phyloP scores from a whole-genome alignment of 2,329 filamentous ascomycete species.

The Pseudonectria foliicola region DNA sequence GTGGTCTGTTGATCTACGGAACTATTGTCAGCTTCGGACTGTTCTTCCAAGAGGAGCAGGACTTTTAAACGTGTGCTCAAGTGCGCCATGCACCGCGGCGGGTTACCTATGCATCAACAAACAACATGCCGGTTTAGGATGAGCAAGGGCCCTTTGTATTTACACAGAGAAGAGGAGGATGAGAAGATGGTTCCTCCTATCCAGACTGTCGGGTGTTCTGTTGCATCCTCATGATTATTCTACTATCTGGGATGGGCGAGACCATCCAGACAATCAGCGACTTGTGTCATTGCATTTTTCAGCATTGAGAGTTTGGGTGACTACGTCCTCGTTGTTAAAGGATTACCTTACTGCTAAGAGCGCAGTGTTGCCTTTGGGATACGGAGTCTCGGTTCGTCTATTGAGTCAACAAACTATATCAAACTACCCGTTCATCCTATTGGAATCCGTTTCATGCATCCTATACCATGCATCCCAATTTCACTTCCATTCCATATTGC shows the following conservation, averaged over 20 bases:
- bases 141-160: conserved; percentile 2
- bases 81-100: too few relatives aligned
- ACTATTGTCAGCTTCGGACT: conserved; percentile 97
- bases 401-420: too few relatives aligned
- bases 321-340: conserved; percentile 4
- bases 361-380: too few relatives aligned
- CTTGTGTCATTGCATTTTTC: conserved; percentile 7
- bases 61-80: conserved; percentile 56
- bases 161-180: conserved; percentile 7
- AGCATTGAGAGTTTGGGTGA: conserved; percentile 1
- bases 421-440: too few relatives aligned
- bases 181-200: not conserved
- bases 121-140: too few relatives aligned
- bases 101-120: too few relatives aligned
- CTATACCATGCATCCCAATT: not conserved
- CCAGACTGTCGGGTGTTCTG: too few relatives aligned
- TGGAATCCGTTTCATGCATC: too few relatives aligned
- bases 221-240: conserved; percentile 4
- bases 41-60: conserved; percentile 97
- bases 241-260: conserved; percentile 13
- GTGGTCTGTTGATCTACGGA: conserved; percentile 90
- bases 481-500: conserved; percentile 4
- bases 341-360: too few relatives aligned
- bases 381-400: too few relatives aligned
- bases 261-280: conserved; percentile 14